Base-by-base conservation (phyloP, 495 filamentous ascomycete genomes). In the Entonaema liquescens region DNA sequence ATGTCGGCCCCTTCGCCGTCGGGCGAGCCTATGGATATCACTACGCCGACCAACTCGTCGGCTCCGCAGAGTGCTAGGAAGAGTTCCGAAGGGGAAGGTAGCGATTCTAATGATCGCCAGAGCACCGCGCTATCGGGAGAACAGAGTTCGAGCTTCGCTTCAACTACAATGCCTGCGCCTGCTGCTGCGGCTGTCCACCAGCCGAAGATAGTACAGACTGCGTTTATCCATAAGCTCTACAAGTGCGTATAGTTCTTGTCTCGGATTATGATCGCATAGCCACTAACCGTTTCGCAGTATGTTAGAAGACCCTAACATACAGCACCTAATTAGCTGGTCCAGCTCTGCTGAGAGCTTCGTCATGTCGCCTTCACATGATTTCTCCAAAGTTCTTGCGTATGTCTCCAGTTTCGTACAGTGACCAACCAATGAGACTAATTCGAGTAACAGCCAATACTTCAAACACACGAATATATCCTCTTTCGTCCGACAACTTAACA, bases 391-490 rank as follows among this genome's bases (percentile, higher is more conserved):
- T 62, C 88, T 99, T 77, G 91, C 95, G 95, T 99, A 84, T 74
- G 92, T 87, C 19, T 23, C 53, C 36, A 56, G 19, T 26, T 26
- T 40, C 13, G 15, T 21, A 25, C 33, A n/a, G 23, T 28, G n/a
- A 23, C 44, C 50, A 29, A 31, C 47, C 36, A 54, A 59, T 29
- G 47, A 59, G 67, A 59, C 49, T 76, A 60, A 76, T 59, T 47
- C 60, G 50, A 71, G 36, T 40, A 60, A 52, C 75, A 91, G 89
- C 63, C 89, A 97, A 89, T 99, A 99, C 79, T 99, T 99, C 80
- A 99, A 99, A 77, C 95, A 99, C 79, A 99, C 95, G 65, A 99
- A 99, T 77, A 96, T 98, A 60, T 98, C 95, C 4, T 99, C 95
- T 9, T 99, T 99, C 77, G 95, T 99, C 36, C 89, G 95, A 54